Evolutionary conservation across 306 rosid genomes (phyloP), one percentile per base, ranked within the genome.

Genomic region (Purshia tridentata): DNA sequence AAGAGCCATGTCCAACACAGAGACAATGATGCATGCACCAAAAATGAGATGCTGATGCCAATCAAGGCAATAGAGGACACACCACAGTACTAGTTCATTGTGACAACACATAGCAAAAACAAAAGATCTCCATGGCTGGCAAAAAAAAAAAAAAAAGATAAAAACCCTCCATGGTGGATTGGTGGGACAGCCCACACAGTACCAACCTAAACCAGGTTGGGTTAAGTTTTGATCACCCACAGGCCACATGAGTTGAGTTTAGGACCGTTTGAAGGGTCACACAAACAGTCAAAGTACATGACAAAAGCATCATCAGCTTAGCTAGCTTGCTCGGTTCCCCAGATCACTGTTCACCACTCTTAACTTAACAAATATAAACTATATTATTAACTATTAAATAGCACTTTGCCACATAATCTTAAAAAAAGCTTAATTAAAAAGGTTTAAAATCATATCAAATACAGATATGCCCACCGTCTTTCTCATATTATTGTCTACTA

Each of bases 201-300:
- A 11, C 59, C 56, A 50, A 37, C 64, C 77, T 60, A 64, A 75
- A 75, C 80, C 73, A 67, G 14, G 77, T 72, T 70, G 67, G 81
- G 84, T 85, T 77, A 78, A 80, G 64, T 51, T 60, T 54, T 46
- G 54, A 81, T 49, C 84, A 74, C 53, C 80, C 77, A 52, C n/a
- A n/a, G n/a, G n/a, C n/a, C n/a, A n/a, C 35, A 29, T 29, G 35
- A 29, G 77, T 8, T 70, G 84, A 77, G 91, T 93, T 86, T 86
- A 77, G 14, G 84, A 86, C 93, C 98, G 98, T 93, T 88, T 73
- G 83, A 76, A 48, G 19, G 72, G 58, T 64, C 20, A 54, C 56
- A 51, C 13, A 41, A 56, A 62, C 41, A 72, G 44, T 42, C 67
- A 0, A 29, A 59, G 52, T 70, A n/a, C 81, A 74, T 56, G 72